Base-by-base conservation (phyloP, 148 eudicot species). In the Rhododendron simsii region DNA sequence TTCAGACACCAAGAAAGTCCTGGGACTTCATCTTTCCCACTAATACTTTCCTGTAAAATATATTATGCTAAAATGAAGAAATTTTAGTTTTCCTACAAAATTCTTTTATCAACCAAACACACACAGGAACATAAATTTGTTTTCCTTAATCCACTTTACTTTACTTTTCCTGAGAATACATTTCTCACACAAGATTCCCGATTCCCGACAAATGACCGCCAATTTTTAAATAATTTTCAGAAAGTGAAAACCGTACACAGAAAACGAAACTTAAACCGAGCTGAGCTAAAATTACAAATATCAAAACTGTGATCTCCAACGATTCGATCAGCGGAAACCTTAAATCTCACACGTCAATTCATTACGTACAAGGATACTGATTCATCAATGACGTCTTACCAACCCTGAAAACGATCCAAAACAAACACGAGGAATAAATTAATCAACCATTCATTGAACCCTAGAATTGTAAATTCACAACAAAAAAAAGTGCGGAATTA, bases 311-410 rank as follows among this genome's bases (percentile, higher is more conserved):
- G 45, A 55, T 55, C 67, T 33, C 45, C 83, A 81, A 55, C 41
- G 33, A 81, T 51, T 16, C 33, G 83, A 59, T 39, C 30, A 14
- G 61, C 55, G 33, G 7, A n/a, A 33, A 28, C 15, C 14, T 51
- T 14, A 80, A 50, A 80, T 51, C 61, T 50, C 41, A n/a, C 81
- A 28, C 23, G 53, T 28, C 41, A 33, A 55, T 30, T 53, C 30
- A 3, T 53, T 53, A 45, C 44, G 20, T 12, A 6, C 45, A 82
- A 86, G 88, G 88, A 86, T 86, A 86, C 88, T 65, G 88, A 86
- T 86, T 86, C 88, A 86, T 86, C 57, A 86, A 82, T 35, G 87
- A 86, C 80, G 87, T 86, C 81, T 86, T 86, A 69, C 87, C 87
- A 81, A 86, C 87, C 87, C 88, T 86, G 85, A 85, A 35, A 82